These are phyloP conservation scores for Coemansia aciculifera DNA, from an alignment of 192 early-diverging fungal genomes.

Conservation along the genomic window DNA sequence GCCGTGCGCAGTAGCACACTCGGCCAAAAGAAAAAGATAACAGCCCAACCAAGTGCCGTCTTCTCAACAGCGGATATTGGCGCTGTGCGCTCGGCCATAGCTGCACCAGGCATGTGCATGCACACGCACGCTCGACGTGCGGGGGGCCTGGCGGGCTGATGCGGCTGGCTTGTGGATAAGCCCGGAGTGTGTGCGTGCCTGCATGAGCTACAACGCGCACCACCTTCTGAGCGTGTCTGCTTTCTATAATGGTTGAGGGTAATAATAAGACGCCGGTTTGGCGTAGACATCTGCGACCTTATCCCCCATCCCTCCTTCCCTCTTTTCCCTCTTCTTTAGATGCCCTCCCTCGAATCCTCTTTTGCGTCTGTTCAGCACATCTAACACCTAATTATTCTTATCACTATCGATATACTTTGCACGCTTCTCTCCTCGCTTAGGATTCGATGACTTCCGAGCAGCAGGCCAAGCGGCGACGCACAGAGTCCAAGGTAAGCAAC, in stretches of 20 bases:
- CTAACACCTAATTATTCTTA: constrained; percentile 13
- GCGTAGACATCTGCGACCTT: constrained; percentile 24
- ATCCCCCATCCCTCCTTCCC: constrained; percentile 18
- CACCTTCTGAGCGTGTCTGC: background rate
- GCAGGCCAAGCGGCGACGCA: constrained; percentile 54
- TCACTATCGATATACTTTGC: constrained; percentile 25
- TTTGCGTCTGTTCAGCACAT: constrained; percentile 6
- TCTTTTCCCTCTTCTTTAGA: constrained; percentile 17
- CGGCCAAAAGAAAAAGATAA: background rate
- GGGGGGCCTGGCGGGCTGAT: constrained; percentile 1
- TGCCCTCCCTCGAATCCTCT: constrained; percentile 15
- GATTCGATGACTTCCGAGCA: constrained; percentile 48
- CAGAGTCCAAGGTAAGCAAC: constrained; percentile 46
- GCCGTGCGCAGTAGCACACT: background rate
- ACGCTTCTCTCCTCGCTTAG: constrained; percentile 16
- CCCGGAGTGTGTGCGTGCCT: constrained; percentile 13
- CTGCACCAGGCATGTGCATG: constrained; percentile 6
- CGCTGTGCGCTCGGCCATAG: constrained; percentile 6
- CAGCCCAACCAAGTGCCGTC: background rate
- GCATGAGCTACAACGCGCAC: constrained; percentile 5
- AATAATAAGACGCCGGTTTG: constrained; percentile 26
- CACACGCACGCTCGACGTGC: constrained; percentile 3
- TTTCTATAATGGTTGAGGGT: constrained; percentile 14
- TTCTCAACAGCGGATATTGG: background rate
- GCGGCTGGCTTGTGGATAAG: constrained; percentile 3